Evolutionary conservation across 805 yeast species (phyloP).

Genomic region (Teunomyces lycoperdinae): DNA sequence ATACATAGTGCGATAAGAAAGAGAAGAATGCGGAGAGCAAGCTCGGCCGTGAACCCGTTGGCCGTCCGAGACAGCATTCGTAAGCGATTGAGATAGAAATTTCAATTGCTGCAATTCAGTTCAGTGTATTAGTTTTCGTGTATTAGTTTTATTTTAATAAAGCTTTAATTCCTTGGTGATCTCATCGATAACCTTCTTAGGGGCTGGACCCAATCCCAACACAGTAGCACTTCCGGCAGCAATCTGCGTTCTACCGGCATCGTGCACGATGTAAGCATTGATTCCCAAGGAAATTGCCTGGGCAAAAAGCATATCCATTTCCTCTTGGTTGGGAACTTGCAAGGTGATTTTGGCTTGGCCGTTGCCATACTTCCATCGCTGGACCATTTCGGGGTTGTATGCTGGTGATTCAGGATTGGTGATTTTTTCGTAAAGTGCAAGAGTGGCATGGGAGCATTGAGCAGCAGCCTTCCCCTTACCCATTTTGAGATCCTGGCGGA

Average conservation of each 20-base stretch:
- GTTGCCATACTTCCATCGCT: constrained; percentile 68
- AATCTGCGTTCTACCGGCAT: constrained; percentile 95
- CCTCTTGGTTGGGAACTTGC: constrained; percentile 66
- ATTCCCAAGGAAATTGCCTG: constrained; percentile 77
- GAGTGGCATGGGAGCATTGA: constrained; percentile 97
- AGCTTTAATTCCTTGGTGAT: constrained; percentile 78
- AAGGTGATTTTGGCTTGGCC: constrained; percentile 96
- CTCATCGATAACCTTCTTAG: constrained; percentile 72
- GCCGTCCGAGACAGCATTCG: constrained; percentile 14
- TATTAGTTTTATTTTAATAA: constrained; percentile 47
- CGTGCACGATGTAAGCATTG: constrained; percentile 79
- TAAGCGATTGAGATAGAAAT: constrained; percentile 7
- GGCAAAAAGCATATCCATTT: constrained; percentile 73
- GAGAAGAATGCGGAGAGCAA: constrained; percentile 36
- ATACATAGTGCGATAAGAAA: constrained; percentile 15
- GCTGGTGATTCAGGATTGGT: constrained; percentile 48
- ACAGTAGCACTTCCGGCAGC: constrained; percentile 97
- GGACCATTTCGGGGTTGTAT: constrained; percentile 60
- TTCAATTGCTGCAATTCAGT: not conserved
- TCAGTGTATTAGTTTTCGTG: not conserved
- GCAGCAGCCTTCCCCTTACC: constrained; percentile 96
- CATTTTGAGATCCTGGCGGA: constrained; percentile 88
- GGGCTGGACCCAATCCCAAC: constrained; percentile 97
- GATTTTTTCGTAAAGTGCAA: constrained; percentile 77
- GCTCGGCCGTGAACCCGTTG: constrained; percentile 43